phyloP scores from a whole-genome alignment of 2,329 filamentous ascomycete genomes.

The Thelonectria discophora region DNA sequence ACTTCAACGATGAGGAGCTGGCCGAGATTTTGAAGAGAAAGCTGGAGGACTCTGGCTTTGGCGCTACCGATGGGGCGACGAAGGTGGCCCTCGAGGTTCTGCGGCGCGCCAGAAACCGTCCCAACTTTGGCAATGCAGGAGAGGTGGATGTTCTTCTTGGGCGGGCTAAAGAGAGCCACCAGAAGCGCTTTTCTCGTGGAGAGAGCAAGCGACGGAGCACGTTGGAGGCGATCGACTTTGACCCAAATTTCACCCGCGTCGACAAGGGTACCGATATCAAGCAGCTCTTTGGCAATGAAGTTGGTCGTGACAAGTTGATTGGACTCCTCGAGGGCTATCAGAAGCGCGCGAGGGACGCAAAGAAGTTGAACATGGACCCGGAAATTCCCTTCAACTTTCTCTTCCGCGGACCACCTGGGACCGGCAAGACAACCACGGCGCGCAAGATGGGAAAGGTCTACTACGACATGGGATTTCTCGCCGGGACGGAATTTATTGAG shows the following conservation, averaged over 20 bases:
- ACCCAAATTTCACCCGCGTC: conserved; percentile 67
- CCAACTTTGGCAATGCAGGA: conserved; percentile 79
- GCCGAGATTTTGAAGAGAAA: conserved; percentile 70
- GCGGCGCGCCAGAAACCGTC: conserved; percentile 65
- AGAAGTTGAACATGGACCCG: conserved; percentile 41
- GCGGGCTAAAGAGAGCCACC: conserved; percentile 34
- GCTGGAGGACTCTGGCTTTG: conserved; percentile 64
- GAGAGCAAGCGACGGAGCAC: conserved; percentile 60
- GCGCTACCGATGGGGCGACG: conserved; percentile 61
- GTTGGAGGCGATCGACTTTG: conserved; percentile 78
- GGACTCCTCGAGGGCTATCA: conserved; percentile 64
- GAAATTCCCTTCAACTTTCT: conserved; percentile 73
- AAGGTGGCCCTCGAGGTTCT: conserved; percentile 67
- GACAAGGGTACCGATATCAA: conserved; percentile 55
- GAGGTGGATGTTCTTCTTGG: conserved; percentile 67
- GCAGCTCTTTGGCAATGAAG: conserved; percentile 64
- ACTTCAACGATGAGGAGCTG: conserved; percentile 69
- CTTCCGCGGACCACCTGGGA: conserved; percentile 72
- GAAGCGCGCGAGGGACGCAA: conserved; percentile 48
- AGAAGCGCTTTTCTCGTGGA: conserved; percentile 33
- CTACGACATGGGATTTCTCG: conserved; percentile 77
- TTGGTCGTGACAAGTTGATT: conserved; percentile 67
- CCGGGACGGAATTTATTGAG: conserved; percentile 67
- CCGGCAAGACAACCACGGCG: conserved; percentile 78
- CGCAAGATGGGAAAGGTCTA: conserved; percentile 79